Percentiles rank a stretch among this genome's conserved stretches.
These are phyloP conservation scores for Westerdykella ornata DNA, from an alignment of 2,329 filamentous ascomycete species.

Conservation along the genomic window DNA sequence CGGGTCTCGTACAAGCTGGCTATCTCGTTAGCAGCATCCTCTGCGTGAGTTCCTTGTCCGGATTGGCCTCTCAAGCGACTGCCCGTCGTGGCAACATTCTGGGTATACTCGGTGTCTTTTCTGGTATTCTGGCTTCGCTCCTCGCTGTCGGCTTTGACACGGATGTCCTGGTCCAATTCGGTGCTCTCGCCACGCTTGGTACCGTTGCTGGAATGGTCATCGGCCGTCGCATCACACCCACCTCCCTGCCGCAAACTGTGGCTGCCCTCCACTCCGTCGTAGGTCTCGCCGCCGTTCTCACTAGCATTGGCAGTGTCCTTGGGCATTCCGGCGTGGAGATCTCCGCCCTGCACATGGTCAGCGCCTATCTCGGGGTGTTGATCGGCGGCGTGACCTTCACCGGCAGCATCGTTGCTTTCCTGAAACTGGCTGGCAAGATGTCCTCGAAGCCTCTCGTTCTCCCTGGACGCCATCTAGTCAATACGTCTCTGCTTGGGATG, in stretches of 20 bases:
- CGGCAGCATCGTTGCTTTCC: constrained; percentile 79
- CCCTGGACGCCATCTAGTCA: constrained; percentile 68
- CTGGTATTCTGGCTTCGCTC: constrained; percentile 76
- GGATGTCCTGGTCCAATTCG: constrained; percentile 73
- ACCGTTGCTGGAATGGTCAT: constrained; percentile 65
- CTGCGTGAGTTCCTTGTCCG: constrained; percentile 73
- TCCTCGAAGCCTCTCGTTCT: constrained; percentile 67
- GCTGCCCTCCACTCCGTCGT: constrained; percentile 86
- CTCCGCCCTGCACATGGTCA: constrained; percentile 74
- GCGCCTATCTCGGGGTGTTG: constrained; percentile 76
- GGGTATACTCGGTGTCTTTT: constrained; percentile 76
- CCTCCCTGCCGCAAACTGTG: constrained; percentile 81
- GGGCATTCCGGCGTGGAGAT: constrained; percentile 58
- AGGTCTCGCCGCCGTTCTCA: constrained; percentile 79
- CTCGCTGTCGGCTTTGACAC: constrained; percentile 73
- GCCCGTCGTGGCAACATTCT: constrained; percentile 80
- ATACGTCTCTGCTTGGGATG: constrained; percentile 64
- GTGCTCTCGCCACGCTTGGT: constrained; percentile 66
- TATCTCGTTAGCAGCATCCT: constrained; percentile 79
- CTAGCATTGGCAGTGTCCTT: constrained; percentile 81
- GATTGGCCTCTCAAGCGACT: constrained; percentile 73
- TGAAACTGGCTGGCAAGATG: constrained; percentile 79
- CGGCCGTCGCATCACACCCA: constrained; percentile 79
- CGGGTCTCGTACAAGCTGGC: constrained; percentile 77
- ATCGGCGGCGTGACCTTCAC: constrained; percentile 87